Evolutionary conservation across 352 stramenopile species (phyloP).

Genomic region (Globisporangium middletonii): DNA sequence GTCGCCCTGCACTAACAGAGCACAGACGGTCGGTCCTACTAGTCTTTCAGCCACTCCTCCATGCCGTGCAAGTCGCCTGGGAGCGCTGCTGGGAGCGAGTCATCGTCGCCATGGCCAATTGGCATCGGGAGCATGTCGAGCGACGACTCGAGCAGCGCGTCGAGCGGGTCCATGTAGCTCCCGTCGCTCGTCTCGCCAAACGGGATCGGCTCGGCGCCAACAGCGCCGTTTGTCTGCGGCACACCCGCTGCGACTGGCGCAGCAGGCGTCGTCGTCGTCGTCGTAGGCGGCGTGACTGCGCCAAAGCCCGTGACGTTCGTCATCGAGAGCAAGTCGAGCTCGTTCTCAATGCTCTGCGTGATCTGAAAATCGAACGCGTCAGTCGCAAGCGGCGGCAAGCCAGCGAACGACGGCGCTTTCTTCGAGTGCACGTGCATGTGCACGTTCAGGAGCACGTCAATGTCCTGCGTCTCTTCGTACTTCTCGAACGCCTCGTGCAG

Average conservation of each 20-base stretch:
- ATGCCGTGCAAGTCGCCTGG: slow-evolving; percentile 70
- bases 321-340: slow-evolving; percentile 73
- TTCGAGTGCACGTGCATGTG: slow-evolving; percentile 57
- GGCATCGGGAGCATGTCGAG: slow-evolving; percentile 58
- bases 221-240: slow-evolving; percentile 5
- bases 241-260: no score
- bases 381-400: slow-evolving; percentile 49
- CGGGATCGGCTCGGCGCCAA: slow-evolving; percentile 29
- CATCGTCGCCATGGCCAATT: slow-evolving; percentile 49
- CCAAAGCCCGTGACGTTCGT: slow-evolving; percentile 33
- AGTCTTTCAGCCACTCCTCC: slow-evolving; percentile 79
- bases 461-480: slow-evolving; percentile 75
- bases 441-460: slow-evolving; percentile 66
- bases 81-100: slow-evolving; percentile 38
- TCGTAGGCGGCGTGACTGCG: background rate
- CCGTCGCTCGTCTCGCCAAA: slow-evolving; percentile 26
- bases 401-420: slow-evolving; percentile 38
- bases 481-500: slow-evolving; percentile 70
- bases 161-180: slow-evolving; percentile 42
- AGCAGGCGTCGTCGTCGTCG: background rate
- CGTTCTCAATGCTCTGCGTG: slow-evolving; percentile 76
- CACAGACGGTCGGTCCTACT: slow-evolving; percentile 5
- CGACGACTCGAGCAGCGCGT: slow-evolving; percentile 44
- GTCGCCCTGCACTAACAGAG: background rate
- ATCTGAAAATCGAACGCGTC: slow-evolving; percentile 71